phyloP scores from a whole-genome alignment of 768 basidiomycete species.

The Rhodocollybia butyracea region DNA sequence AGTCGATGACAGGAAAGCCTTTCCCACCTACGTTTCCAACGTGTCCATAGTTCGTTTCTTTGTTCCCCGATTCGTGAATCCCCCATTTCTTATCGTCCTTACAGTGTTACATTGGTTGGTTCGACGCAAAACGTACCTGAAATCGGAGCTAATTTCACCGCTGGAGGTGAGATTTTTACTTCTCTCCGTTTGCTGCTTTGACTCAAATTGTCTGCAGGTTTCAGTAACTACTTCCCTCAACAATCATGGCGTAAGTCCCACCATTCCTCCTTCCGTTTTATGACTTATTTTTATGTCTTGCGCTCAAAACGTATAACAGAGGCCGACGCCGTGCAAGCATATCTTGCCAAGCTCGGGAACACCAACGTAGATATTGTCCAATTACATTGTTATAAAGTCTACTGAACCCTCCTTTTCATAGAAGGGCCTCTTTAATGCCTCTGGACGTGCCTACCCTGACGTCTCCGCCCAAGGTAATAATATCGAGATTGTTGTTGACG shows the following conservation, averaged over 20 bases:
- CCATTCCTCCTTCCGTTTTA: no score
- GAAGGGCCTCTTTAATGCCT: conserved; percentile 43
- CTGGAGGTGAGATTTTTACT: conserved; percentile 28
- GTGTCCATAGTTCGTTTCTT: conserved; percentile 30
- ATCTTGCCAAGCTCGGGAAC: conserved; percentile 24
- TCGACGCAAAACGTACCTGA: conserved; percentile 30
- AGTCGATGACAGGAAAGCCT: conserved; percentile 44
- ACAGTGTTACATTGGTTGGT: conserved; percentile 29
- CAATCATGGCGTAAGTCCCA: conserved; percentile 35
- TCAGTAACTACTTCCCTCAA: conserved; percentile 18
- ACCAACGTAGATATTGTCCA: conserved; percentile 25
- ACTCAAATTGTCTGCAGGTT: conserved; percentile 2
- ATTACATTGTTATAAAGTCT: background rate
- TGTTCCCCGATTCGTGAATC: background rate
- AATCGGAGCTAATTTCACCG: conserved; percentile 11
- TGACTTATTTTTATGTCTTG: background rate
- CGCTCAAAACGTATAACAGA: conserved; percentile 23
- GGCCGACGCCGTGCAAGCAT: conserved; percentile 25
- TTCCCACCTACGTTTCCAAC: conserved; percentile 37
- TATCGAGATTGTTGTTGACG: conserved; percentile 26
- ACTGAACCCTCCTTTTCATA: background rate
- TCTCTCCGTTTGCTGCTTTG: background rate
- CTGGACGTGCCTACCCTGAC: conserved; percentile 23
- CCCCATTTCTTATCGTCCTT: conserved; percentile 18
- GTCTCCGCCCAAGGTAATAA: conserved; percentile 14